phyloP scores from a whole-genome alignment of 352 stramenopile species.

The Globisporangium radiosum region DNA sequence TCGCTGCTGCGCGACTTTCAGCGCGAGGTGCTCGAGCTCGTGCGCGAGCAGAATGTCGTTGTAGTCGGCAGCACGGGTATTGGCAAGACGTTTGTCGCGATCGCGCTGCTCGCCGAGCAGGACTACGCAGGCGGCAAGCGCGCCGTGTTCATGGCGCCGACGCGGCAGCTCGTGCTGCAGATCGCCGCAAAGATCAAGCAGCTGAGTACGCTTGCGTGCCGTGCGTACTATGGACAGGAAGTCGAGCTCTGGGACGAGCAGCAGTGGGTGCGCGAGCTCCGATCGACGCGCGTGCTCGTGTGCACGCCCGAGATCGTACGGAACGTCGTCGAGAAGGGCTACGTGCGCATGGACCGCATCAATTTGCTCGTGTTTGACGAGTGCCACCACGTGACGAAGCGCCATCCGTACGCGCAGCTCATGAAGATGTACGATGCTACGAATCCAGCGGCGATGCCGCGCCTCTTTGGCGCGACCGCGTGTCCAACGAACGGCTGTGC shows the following conservation, averaged over 20 bases:
- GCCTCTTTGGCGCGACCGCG: conserved; percentile 84
- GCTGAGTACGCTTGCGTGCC: conserved; percentile 48
- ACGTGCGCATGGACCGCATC: conserved; percentile 66
- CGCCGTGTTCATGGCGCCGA: conserved; percentile 79
- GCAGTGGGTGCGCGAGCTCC: conserved; percentile 56
- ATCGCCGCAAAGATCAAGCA: conserved; percentile 70
- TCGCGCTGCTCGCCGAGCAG: conserved; percentile 66
- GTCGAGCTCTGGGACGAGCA: conserved; percentile 57
- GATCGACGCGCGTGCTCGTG: conserved; percentile 65
- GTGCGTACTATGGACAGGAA: conserved; percentile 40
- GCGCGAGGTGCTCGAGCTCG: conserved; percentile 55
- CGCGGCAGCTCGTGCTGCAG: conserved; percentile 73
- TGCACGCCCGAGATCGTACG: conserved; percentile 84
- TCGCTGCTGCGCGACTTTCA: conserved; percentile 58
- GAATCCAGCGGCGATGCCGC: conserved; percentile 28
- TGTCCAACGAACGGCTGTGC: conserved; percentile 69
- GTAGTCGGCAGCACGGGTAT: conserved; percentile 82
- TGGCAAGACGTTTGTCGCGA: conserved; percentile 81
- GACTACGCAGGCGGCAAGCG: conserved; percentile 58
- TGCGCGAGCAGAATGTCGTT: conserved; percentile 70
- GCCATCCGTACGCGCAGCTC: conserved; percentile 85
- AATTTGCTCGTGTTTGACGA: conserved; percentile 89
- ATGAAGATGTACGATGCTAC: conserved; percentile 76
- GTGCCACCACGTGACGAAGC: conserved; percentile 87
- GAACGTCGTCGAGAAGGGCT: conserved; percentile 79